phyloP scores from a whole-genome alignment of 345 rosid species.

The Zanthoxylum bungeanum region DNA sequence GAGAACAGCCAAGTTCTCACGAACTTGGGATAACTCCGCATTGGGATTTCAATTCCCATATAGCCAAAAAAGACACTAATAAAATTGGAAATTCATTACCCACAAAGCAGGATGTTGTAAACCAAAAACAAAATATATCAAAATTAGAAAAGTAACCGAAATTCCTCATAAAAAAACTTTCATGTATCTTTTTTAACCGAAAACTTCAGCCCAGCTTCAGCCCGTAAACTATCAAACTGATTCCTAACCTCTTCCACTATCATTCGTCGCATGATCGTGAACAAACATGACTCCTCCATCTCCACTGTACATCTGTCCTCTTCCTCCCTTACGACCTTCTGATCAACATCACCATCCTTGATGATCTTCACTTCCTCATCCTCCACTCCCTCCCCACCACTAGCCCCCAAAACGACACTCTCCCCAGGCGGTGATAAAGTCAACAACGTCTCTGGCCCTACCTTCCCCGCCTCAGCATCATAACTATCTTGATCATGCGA shows the following conservation, averaged over 20 bases:
- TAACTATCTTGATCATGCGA: conserved; percentile 17
- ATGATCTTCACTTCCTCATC: neutral
- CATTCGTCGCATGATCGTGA: conserved; percentile 46
- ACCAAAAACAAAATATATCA: neutral
- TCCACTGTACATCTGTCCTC: conserved; percentile 1
- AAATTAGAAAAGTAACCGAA: neutral
- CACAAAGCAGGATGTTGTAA: neutral
- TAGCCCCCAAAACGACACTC: neutral
- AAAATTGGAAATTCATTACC: neutral
- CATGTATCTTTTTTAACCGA: neutral
- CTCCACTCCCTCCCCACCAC: conserved; percentile 5
- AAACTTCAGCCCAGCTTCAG: neutral
- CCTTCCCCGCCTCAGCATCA: neutral
- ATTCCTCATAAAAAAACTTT: neutral
- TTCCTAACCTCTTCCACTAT: conserved; percentile 52
- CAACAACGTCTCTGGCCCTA: conserved; percentile 37
- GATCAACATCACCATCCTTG: neutral
- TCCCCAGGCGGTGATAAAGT: conserved; percentile 51
- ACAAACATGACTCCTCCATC: conserved; percentile 34
- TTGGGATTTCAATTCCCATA: neutral
- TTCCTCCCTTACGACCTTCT: neutral
- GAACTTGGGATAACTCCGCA: neutral
- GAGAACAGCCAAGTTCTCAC: neutral
- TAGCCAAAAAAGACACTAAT: neutral
- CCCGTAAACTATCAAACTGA: conserved; percentile 38